These are phyloP conservation scores for Suillus variegatus DNA, from an alignment of 768 basidiomycete species.

Conservation along the genomic window DNA sequence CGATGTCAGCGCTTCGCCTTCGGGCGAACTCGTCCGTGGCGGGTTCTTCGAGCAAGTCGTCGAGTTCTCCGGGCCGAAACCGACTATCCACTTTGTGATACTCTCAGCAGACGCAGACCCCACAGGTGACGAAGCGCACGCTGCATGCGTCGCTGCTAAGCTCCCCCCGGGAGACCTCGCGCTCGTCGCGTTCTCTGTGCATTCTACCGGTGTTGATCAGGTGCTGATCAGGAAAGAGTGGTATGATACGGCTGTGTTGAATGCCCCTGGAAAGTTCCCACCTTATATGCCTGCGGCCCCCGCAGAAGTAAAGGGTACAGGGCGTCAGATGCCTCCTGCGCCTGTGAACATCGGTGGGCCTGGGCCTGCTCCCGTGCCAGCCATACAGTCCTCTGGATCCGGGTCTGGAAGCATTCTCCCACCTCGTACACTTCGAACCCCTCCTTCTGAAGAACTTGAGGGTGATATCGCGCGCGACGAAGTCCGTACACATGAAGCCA, in stretches of 20 bases:
- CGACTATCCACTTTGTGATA: slow-evolving; percentile 88
- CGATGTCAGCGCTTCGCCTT: slow-evolving; percentile 53
- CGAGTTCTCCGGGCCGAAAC: slow-evolving; percentile 81
- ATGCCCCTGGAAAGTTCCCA: slow-evolving; percentile 65
- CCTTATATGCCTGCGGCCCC: slow-evolving; percentile 30
- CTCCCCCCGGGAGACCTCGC: slow-evolving; percentile 75
- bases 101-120: slow-evolving; percentile 84
- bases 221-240: slow-evolving; percentile 85
- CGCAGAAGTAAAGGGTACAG: slow-evolving; percentile 22
- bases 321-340: slow-evolving; percentile 30
- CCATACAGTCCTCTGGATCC: slow-evolving; percentile 15
- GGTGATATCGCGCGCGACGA: slow-evolving; percentile 65
- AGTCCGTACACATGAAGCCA: slow-evolving; percentile 47
- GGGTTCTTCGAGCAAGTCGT: slow-evolving; percentile 79
- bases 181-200: slow-evolving; percentile 86
- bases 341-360: slow-evolving; percentile 28
- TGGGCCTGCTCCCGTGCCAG: slow-evolving; percentile 16
- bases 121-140: slow-evolving; percentile 78
- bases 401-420: slow-evolving; percentile 20
- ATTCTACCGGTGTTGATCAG: slow-evolving; percentile 87
- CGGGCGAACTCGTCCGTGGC: slow-evolving; percentile 60
- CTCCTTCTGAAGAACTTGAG: slow-evolving; percentile 76
- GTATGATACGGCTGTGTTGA: slow-evolving; percentile 68
- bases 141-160: slow-evolving; percentile 83
- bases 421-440: slow-evolving; percentile 58